These are phyloP conservation scores for Seiridium unicorne DNA, from an alignment of 2,329 filamentous ascomycete species.

Conservation along the genomic window DNA sequence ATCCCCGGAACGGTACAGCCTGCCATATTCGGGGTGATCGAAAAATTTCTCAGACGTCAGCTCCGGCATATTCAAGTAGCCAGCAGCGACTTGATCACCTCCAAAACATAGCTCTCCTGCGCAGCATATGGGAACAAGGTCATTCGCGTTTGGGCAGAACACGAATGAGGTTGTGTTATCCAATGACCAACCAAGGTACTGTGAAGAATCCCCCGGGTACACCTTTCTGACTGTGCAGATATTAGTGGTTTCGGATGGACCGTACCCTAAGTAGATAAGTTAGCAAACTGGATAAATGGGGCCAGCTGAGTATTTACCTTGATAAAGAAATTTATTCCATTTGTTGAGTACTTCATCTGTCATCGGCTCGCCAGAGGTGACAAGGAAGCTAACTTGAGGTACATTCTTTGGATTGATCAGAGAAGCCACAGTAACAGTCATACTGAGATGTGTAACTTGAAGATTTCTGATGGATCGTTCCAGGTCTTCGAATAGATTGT, in stretches of 20 bases:
- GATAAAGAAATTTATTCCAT: slow-evolving; percentile 71
- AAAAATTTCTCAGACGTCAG: slow-evolving; percentile 68
- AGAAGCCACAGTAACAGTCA: slow-evolving; percentile 82
- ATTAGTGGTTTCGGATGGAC: slow-evolving; percentile 83
- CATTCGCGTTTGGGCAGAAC: slow-evolving; percentile 41
- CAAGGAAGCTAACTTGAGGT: slow-evolving; percentile 70
- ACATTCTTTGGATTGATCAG: slow-evolving; percentile 68
- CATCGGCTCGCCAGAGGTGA: slow-evolving; percentile 79
- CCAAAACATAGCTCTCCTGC: slow-evolving; percentile 86
- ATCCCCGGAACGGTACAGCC: slow-evolving; percentile 81
- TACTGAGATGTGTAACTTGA: slow-evolving; percentile 73
- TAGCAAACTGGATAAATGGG: neutral
- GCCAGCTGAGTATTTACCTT: slow-evolving; percentile 48
- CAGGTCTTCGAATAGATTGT: slow-evolving; percentile 71
- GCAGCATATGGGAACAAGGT: slow-evolving; percentile 65
- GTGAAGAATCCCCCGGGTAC: slow-evolving; percentile 54
- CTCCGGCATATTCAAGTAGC: slow-evolving; percentile 64
- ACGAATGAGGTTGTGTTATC: slow-evolving; percentile 76
- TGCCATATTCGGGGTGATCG: slow-evolving; percentile 64
- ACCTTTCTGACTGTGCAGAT: slow-evolving; percentile 77
- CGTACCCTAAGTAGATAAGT: slow-evolving; percentile 54
- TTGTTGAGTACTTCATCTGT: slow-evolving; percentile 66
- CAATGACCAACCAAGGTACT: slow-evolving; percentile 75
- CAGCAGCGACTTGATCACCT: slow-evolving; percentile 74
- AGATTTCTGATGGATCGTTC: slow-evolving; percentile 64